A percentile compares a stretch with the other conserved stretches of the same genome.
These are phyloP conservation scores for Pseudogymnoascus sp. DNA, from an alignment of 2,329 filamentous ascomycete species.

Conservation along the genomic window DNA sequence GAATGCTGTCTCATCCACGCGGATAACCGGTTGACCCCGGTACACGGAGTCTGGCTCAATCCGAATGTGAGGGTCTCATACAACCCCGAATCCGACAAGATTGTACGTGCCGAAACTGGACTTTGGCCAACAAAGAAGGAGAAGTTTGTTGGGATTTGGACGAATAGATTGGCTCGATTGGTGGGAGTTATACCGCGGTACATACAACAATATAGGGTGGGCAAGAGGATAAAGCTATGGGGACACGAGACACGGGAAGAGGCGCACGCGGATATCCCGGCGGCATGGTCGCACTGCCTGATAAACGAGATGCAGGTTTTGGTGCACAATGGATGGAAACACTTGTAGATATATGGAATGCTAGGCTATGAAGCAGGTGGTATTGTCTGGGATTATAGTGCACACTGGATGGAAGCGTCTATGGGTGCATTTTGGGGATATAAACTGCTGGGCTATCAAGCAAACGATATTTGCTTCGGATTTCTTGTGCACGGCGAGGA, in stretches of 20 bases:
- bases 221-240: constrained; percentile 21
- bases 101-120: constrained; percentile 35
- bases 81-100: constrained; percentile 44
- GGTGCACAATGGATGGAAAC: constrained; percentile 50
- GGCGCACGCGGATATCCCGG: constrained; percentile 31
- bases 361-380: not conserved
- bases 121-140: constrained; percentile 28
- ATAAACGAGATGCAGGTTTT: constrained; percentile 57
- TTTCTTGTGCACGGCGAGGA: not conserved
- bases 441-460: not conserved
- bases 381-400: not conserved
- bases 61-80: constrained; percentile 64
- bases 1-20: constrained; percentile 74
- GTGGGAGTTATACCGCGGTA: constrained; percentile 29
- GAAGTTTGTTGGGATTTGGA: constrained; percentile 51
- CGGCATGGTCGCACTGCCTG: constrained; percentile 45
- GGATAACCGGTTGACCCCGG: constrained; percentile 37
- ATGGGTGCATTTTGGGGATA: not conserved
- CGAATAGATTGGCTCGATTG: constrained; percentile 47
- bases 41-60: constrained; percentile 58
- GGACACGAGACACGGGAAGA: constrained; percentile 28
- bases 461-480: not conserved
- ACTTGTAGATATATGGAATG: constrained; percentile 23
- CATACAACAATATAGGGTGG: constrained; percentile 21
- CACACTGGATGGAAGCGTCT: constrained; percentile 31